A percentile compares a stretch with the other conserved stretches of the same genome.
Evolutionary conservation across 345 rosid genomes (phyloP).

Genomic region (Orychophragmus violaceus): DNA sequence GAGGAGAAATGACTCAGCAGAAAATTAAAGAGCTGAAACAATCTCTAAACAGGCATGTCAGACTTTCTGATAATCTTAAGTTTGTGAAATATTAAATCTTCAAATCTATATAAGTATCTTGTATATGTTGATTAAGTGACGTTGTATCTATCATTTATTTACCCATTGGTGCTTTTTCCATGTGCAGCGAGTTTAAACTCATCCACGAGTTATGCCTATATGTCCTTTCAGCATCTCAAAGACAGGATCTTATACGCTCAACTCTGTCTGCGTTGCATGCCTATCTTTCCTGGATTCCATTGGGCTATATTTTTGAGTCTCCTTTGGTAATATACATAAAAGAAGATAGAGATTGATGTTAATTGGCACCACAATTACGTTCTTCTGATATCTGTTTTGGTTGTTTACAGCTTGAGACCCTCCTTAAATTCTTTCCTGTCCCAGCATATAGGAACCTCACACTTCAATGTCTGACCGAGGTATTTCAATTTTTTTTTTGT

Average conservation of each 20-base stretch:
- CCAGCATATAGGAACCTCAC: slow-evolving; percentile 89
- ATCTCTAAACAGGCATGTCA: slow-evolving; percentile 73
- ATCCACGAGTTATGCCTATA: slow-evolving; percentile 96
- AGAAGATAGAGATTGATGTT: slow-evolving; percentile 12
- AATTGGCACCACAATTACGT: slow-evolving; percentile 7
- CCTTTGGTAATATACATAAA: slow-evolving; percentile 56
- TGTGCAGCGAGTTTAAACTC: slow-evolving; percentile 93
- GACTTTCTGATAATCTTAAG: neutral
- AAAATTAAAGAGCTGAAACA: slow-evolving; percentile 98
- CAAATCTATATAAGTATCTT: neutral
- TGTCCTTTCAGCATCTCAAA: slow-evolving; percentile 92
- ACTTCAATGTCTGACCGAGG: slow-evolving; percentile 96
- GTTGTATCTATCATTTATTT: slow-evolving; percentile 5
- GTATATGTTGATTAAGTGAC: neutral
- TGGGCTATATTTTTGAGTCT: slow-evolving; percentile 99
- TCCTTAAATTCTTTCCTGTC: slow-evolving; percentile 72
- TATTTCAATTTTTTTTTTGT: slow-evolving; percentile 16
- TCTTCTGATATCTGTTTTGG: slow-evolving; percentile 20
- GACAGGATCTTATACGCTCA: slow-evolving; percentile 90
- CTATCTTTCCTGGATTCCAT: slow-evolving; percentile 97
- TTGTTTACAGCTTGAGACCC: slow-evolving; percentile 80
- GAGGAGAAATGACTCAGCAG: slow-evolving; percentile 97
- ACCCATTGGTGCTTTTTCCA: slow-evolving; percentile 20
- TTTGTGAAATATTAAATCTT: neutral
- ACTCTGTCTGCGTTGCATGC: slow-evolving; percentile 96